A percentile compares a stretch with the other conserved stretches of the same genome.
Evolutionary conservation across 257 asterid genomes (phyloP).

Genomic region (Jacaranda mimosifolia): DNA sequence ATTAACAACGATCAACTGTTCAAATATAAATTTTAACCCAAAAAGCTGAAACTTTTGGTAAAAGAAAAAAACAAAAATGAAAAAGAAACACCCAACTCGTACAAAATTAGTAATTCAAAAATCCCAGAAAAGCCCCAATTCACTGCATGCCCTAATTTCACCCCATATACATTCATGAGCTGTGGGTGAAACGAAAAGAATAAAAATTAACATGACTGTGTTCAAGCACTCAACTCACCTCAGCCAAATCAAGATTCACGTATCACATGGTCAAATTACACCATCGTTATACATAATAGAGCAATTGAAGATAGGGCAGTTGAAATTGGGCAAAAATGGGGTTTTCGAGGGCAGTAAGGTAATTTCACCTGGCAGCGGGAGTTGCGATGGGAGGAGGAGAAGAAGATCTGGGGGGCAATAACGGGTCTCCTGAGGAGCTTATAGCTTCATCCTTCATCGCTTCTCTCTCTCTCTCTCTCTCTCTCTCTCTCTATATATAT

Average conservation of each 20-base stretch:
- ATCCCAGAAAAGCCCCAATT: slow-evolving; percentile 31
- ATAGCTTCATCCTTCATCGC: slow-evolving; percentile 91
- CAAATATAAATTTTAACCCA: background rate
- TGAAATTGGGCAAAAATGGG: slow-evolving; percentile 25
- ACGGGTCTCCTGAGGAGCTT: slow-evolving; percentile 89
- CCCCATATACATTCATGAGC: slow-evolving; percentile 5
- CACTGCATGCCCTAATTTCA: slow-evolving; percentile 35
- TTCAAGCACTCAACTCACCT: slow-evolving; percentile 32
- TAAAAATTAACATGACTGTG: slow-evolving; percentile 16
- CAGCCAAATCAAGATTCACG: slow-evolving; percentile 17
- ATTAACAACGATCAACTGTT: background rate
- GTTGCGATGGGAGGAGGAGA: slow-evolving; percentile 86
- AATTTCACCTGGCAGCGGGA: slow-evolving; percentile 90
- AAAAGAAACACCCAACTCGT: background rate
- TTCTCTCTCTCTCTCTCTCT: slow-evolving; percentile 21
- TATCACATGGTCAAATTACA: slow-evolving; percentile 22
- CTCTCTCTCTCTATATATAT: background rate
- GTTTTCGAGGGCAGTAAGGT: slow-evolving; percentile 39
- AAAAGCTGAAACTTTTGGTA: slow-evolving; percentile 27
- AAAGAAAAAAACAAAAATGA: background rate
- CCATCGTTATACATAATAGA: background rate
- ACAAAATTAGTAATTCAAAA: slow-evolving; percentile 13
- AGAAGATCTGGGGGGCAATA: slow-evolving; percentile 71
- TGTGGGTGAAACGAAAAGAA: slow-evolving; percentile 4
- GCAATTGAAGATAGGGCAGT: slow-evolving; percentile 34